These are phyloP conservation scores for Lolium rigidum DNA, from an alignment of 176 grass and related monocot genomes.

Conservation along the genomic window DNA sequence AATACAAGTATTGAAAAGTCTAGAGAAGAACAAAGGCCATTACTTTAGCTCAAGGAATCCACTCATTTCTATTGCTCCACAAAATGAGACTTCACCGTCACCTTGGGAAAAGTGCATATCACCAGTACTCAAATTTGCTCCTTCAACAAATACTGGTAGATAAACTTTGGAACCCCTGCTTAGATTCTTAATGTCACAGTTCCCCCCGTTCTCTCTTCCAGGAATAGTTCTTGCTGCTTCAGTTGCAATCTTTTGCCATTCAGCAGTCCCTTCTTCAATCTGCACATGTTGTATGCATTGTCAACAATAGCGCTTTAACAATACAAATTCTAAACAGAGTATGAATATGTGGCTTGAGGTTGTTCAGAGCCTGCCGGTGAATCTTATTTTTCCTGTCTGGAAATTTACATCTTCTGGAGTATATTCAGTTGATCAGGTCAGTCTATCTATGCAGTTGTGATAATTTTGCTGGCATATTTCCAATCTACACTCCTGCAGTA, in stretches of 20 bases:
- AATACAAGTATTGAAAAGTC: slow-evolving; percentile 22
- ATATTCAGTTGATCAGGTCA: neutral
- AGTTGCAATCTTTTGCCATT: slow-evolving; percentile 78
- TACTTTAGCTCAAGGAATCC: slow-evolving; percentile 99
- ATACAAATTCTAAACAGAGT: slow-evolving; percentile 20
- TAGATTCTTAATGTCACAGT: slow-evolving; percentile 96
- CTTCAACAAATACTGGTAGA: slow-evolving; percentile 92
- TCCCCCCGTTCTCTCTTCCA: slow-evolving; percentile 90
- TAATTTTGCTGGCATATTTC: neutral
- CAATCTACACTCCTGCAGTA: neutral
- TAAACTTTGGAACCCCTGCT: slow-evolving; percentile 96
- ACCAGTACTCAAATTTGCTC: slow-evolving; percentile 87
- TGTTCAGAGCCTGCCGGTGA: slow-evolving; percentile 8
- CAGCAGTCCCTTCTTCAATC: slow-evolving; percentile 73
- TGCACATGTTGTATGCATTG: slow-evolving; percentile 49
- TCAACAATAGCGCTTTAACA: neutral
- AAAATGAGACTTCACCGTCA: slow-evolving; percentile 90
- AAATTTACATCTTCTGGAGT: neutral
- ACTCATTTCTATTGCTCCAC: slow-evolving; percentile 99
- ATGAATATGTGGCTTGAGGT: neutral
- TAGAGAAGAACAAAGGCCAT: slow-evolving; percentile 39
- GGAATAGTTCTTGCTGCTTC: slow-evolving; percentile 93
- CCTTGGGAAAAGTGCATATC: slow-evolving; percentile 99
- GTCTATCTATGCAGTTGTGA: slow-evolving; percentile 18
- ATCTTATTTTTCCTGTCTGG: neutral